Evolutionary conservation across 1,284 basidiomycete species (phyloP), one percentile per base, ranked within the genome.

Genomic region (Fomitopsis palustris): DNA sequence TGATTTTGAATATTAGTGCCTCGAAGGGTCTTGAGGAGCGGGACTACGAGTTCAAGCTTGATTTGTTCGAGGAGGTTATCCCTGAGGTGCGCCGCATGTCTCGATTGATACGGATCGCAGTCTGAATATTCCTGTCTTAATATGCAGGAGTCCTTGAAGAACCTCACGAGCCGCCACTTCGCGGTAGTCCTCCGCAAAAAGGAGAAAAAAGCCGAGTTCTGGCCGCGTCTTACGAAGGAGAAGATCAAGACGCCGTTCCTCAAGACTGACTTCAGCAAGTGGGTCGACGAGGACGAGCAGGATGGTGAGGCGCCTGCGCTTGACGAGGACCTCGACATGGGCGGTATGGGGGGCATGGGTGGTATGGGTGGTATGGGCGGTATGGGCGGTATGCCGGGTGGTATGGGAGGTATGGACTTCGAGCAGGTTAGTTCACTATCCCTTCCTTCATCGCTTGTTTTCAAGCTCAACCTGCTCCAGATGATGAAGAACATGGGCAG

Each of bases 201-300:
- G 75, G 85, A 88, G 63, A 70, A 74, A 39, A 77, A 87, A 70
- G 73, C 76, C 21, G 95, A 94, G 68, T 97, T 84, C 77, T 97
- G 95, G 95, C 89, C 92, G 21, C 85, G 94, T 61, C 78, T 97
- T 56, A 93, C 91, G 45, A 95, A 95, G 76, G 91, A 92, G 64
- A 95, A 94, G 75, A 72, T 83, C 61, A 92, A 85, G 76, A 84
- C 81, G 60, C 78, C 85, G 56, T 95, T 86, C 77, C 78, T 96
- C 74, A 95, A 94, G 82, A 95, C 93, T 53, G 93, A 96, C 75
- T 96, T 95, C 73, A 79, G 81, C 69, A 95, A 92, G 77, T 97
- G 94, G 94, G 90, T 91, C 54, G 95, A 96, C 71, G 95, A 97
- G 78, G 95, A 97, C 70, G 95, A 97, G 74, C 95, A 97, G 77